Percentiles rank a stretch among this genome's conserved stretches.
Evolutionary conservation across 768 basidiomycete species (phyloP).

Genomic region (Lenzites betulinus): DNA sequence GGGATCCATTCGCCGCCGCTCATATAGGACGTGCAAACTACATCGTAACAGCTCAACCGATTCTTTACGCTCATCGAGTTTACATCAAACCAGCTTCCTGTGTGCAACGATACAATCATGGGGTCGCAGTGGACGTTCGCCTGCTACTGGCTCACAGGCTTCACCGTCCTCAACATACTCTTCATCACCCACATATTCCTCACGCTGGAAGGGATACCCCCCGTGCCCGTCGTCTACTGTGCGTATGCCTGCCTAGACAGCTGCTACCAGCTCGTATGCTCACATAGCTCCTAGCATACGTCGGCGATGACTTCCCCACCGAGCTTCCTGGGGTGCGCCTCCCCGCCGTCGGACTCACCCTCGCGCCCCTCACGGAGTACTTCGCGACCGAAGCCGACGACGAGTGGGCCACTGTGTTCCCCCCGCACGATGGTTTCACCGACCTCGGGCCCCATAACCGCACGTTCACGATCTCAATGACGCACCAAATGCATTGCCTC

Average conservation of each 20-base stretch:
- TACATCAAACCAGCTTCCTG: background rate
- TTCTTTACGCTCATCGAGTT: too few relatives aligned
- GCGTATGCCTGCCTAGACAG: background rate
- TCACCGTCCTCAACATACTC: background rate
- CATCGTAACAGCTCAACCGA: too few relatives aligned
- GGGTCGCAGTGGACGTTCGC: background rate
- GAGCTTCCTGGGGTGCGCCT: slow-evolving; percentile 33
- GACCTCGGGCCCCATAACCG: slow-evolving; percentile 19
- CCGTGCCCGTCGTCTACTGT: background rate
- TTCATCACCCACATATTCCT: background rate
- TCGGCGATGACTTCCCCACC: slow-evolving; percentile 31
- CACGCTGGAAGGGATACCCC: background rate
- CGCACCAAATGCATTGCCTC: slow-evolving; percentile 34
- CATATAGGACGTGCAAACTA: too few relatives aligned
- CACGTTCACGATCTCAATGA: slow-evolving; percentile 25
- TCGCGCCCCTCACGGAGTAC: slow-evolving; percentile 27
- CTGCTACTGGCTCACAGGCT: background rate
- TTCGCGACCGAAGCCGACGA: slow-evolving; percentile 37
- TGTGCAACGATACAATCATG: background rate
- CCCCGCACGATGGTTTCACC: slow-evolving; percentile 21
- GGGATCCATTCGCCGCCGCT: too few relatives aligned
- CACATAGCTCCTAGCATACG: slow-evolving; percentile 24
- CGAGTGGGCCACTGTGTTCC: slow-evolving; percentile 39
- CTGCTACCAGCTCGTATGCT: background rate
- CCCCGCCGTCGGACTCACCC: slow-evolving; percentile 31